Base-by-base conservation (phyloP, 495 filamentous ascomycete genomes). In the Penicillium herquei region DNA sequence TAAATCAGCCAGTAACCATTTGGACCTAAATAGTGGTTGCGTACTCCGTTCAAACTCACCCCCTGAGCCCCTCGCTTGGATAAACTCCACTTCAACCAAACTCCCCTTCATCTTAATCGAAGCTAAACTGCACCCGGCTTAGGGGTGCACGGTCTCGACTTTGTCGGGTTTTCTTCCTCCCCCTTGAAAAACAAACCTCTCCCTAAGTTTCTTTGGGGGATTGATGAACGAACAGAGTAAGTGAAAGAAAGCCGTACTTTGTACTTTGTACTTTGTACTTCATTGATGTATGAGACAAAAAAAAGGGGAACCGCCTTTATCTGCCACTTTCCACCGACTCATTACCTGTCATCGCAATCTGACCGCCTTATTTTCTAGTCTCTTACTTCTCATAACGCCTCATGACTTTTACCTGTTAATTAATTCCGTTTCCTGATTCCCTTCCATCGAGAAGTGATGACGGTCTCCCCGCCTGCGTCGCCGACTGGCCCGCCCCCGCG, bases 401-500 rank as follows among this genome's bases (percentile, higher is more conserved):
- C 53, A 67, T 67, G 65, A 60, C 35, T 52, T 44, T 37, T 30
- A 6, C 40, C 14, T 54, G 21, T 46, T 46, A 10, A 46, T 16
- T 31, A 1, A 9, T 14, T 32, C 21, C 26, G 30, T 46, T 35
- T 21, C 51, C 35, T 41, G 52, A 48, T 49, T 42, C 43, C 55
- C 48, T 61, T 34, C 65, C 59, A 66, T 62, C 56, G 35, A 12
- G 49, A 16, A 51, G 55, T 52, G 66, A 62, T 84, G 80, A 78
- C 80, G 57, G 69, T 71, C 56, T 83, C 83, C 63, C 83, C 83
- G 65, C 84, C 83, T 56, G 77, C 68, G 35, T 86, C 84, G 58
- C 84, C 84, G 40, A 69, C 82, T 54, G 75, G 72, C 58, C 64
- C 79, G 52, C 72, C 82, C 49, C 80, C 81, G 67, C 86, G 92